Conservation (phyloP, 768 basidiomycete species). For the Phaeotremella skinneri region DNA sequence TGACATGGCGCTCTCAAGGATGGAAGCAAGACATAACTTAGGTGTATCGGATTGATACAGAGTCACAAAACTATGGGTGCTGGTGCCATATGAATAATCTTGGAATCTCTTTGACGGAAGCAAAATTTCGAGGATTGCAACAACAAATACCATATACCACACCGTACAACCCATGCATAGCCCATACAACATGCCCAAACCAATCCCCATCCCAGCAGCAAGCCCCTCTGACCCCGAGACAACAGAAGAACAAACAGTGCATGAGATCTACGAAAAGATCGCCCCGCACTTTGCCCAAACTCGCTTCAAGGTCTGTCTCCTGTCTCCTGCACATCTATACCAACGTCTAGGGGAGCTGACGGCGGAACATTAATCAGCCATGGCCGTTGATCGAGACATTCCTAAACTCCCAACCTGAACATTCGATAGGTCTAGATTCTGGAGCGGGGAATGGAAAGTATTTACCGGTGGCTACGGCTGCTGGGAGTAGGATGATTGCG, state of each 20-base stretch:
- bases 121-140: slow-evolving; percentile 4
- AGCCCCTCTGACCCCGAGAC: slow-evolving; percentile 8
- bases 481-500: slow-evolving; percentile 70
- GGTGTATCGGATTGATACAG: no score
- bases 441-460: slow-evolving; percentile 99
- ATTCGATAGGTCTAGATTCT: slow-evolving; percentile 86
- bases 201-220: slow-evolving; percentile 19
- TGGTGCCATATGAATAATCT: no score
- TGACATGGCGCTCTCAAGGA: no score
- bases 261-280: slow-evolving; percentile 51
- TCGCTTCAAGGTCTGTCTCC: slow-evolving; percentile 47
- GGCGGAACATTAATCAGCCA: slow-evolving; percentile 57
- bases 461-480: slow-evolving; percentile 65
- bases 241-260: slow-evolving; percentile 46
- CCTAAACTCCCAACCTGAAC: slow-evolving; percentile 66
- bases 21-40: no score
- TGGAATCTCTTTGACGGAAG: no score
- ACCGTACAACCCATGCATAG: neutral
- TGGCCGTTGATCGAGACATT: slow-evolving; percentile 85
- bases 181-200: slow-evolving; percentile 28
- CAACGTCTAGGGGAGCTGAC: no score
- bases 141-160: no score
- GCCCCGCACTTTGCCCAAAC: slow-evolving; percentile 52
- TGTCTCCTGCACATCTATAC: slow-evolving; percentile 8
- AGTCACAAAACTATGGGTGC: no score